Evolutionary conservation across 257 asterid species (phyloP), one percentile per base, ranked within the genome.

Genomic region (Lavandula angustifolia): DNA sequence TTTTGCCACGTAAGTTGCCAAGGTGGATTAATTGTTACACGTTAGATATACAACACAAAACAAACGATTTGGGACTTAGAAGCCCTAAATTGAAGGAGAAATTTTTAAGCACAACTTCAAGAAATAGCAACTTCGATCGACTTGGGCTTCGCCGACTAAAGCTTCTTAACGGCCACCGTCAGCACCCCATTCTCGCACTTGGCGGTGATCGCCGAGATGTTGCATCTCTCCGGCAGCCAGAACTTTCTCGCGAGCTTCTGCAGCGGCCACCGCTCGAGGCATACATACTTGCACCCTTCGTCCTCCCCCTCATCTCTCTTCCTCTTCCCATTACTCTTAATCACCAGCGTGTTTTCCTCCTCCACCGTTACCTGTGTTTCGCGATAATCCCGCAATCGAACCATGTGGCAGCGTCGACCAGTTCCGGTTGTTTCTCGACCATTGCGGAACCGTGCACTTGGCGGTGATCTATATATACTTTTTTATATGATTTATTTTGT

Each of bases 261-360:
- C 6, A 76, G 71, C 18, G 84, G 72, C 70, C 76, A 71, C 80
- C 96, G 76, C 85, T 87, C 95, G 14, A 87, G 55, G 73, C 87
- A 61, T 4, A 85, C 41, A 18, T 85, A 87, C 84, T 87, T 91
- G 82, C 96, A 87, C 1, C 82, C 94, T 64, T 85, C 89, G 11
- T 87, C 95, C 9, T 85, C 95, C 0, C 76, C 86, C 3, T 84
- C 95, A 48, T 86, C 96, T 1, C 91, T 79, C 78, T 89, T 86
- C 75, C 96, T 91, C 82, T 91, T 91, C 68, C 89, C 94, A 3
- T 73, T 84, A 82, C 94, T 91, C 75, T 73, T 66, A 11, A 91
- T 75, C 75, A 85, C 95, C 51, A 91, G 53, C 14, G 79, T 84
- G 58, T 81, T 84, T 54, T 76, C 92, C n/a, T 84, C 95, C 71